Evolutionary conservation across 1,139 yeast genomes (phyloP), one percentile per base, ranked within the genome.

Genomic region (Yamadazyma diospyri): DNA sequence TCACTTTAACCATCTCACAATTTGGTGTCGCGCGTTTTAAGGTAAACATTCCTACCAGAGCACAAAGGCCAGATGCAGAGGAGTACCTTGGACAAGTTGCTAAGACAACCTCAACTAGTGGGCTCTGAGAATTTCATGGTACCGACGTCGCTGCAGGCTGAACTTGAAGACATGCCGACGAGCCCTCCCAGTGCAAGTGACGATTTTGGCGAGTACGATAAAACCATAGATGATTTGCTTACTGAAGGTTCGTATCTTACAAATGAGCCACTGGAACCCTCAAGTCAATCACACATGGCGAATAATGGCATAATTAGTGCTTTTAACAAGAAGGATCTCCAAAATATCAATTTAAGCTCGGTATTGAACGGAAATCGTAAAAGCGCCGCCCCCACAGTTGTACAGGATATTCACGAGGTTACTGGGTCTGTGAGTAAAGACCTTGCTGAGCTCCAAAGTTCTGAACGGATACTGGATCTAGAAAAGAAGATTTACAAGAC

Each of bases 401-500:
- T n/a, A n/a, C n/a, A n/a, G n/a, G n/a, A n/a, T n/a, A n/a, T n/a
- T n/a, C n/a, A n/a, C n/a, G n/a, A n/a, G n/a, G n/a, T n/a, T n/a
- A n/a, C n/a, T n/a, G n/a, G n/a, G n/a, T n/a, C n/a, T n/a, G n/a
- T n/a, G n/a, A n/a, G n/a, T n/a, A n/a, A n/a, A n/a, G n/a, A n/a
- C n/a, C n/a, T n/a, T n/a, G n/a, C n/a, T n/a, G n/a, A n/a, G n/a
- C n/a, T n/a, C n/a, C n/a, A n/a, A n/a, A n/a, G n/a, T n/a, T n/a
- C n/a, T n/a, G n/a, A n/a, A n/a, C n/a, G n/a, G 5, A 30, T 35
- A 9, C 9, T 9, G 4, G 69, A 61, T 21, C 42, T 66, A 11
- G 72, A 69, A 40, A 49, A 51, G 40, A 61, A 60, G 42, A 51
- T 65, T 11, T 55, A 38, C 37, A 46, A 48, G 1, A 33, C 43